Base-by-base conservation (phyloP, 305 asterid species). In the Fraxinus greggii region DNA sequence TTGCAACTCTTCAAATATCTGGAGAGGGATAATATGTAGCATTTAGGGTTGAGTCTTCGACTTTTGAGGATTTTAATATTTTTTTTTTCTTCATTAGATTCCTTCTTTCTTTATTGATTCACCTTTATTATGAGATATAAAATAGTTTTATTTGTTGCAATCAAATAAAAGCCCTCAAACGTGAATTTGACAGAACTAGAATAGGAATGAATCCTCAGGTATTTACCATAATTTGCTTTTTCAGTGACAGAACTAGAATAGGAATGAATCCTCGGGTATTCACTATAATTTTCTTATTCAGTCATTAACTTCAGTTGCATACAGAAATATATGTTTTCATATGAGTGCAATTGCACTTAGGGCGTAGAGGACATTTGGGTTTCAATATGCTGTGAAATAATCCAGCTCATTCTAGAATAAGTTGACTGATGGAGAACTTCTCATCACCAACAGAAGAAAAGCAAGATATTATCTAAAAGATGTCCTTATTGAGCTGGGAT, bases 321-420 rank as follows among this genome's bases (percentile, higher is more conserved):
- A 24, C 72, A 72, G 28, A 54, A 32, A 5, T 21, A 26, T 70
- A 80, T n/a, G 65, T 56, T 69, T 67, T 80, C 36, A 40, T 74
- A 79, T 21, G 67, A 70, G 28, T 26, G 75, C 67, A 45, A 65
- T 38, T 70, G 36, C 67, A 79, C 45, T 65, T 51, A 61, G 61
- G 12, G 7, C 1, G 40, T 36, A 28, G n/a, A 72, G 21, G 70
- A 54, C 24, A 56, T 35, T 61, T 83, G 51, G 32, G 48, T 70
- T 79, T 40, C 77, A 48, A 26, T 31, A 48, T 63, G 75, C 61
- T 28, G 31, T 73, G 76, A 84, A 81, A 45, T 65, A 74, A 65
- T 78, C 56, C 78, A 24, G 42, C 72, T 69, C 76, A 69, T 31
- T 21, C 24, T 21, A 67, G 5, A 33, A 26, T 35, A 23, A 61